These are phyloP conservation scores for Aschersonia sp. DNA, from an alignment of 2,329 filamentous ascomycete genomes.

Conservation along the genomic window DNA sequence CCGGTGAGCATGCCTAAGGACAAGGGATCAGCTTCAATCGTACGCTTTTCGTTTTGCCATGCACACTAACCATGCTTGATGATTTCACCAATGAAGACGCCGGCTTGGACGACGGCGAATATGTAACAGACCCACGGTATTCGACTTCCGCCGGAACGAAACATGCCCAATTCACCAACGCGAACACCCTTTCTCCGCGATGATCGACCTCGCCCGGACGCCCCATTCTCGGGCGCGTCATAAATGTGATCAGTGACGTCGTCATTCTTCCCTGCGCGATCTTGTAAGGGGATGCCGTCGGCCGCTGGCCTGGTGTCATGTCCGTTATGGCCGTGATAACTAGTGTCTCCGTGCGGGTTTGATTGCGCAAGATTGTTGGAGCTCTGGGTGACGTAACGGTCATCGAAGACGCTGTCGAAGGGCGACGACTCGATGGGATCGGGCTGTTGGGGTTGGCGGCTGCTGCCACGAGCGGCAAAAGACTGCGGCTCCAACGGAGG, in stretches of 20 bases:
- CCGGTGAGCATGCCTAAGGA: constrained; percentile 57
- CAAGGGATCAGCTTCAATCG: background rate
- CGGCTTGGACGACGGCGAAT: constrained; percentile 62
- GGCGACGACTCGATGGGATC: constrained; percentile 31
- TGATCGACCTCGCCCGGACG: constrained; percentile 10
- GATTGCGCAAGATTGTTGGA: constrained; percentile 23
- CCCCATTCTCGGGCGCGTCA: constrained; percentile 30
- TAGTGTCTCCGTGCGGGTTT: constrained; percentile 34
- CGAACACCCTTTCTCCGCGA: constrained; percentile 28
- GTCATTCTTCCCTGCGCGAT: constrained; percentile 28
- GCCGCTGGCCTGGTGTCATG: constrained; percentile 19
- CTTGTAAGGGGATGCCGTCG: constrained; percentile 44
- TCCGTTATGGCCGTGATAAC: constrained; percentile 36
- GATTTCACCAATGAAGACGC: constrained; percentile 80
- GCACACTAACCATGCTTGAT: constrained; percentile 58
- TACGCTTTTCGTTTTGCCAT: too few species aligned
- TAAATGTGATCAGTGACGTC: constrained; percentile 45
- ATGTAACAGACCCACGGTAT: constrained; percentile 74
- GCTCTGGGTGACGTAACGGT: constrained; percentile 45
- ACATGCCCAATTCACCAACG: constrained; percentile 46
- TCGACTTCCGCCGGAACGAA: constrained; percentile 37
- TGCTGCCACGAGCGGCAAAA: constrained; percentile 16
- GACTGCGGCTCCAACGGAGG: constrained; percentile 3
- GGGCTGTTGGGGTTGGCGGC: constrained; percentile 11
- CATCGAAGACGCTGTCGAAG: constrained; percentile 54